Base-by-base conservation (phyloP, 2,329 filamentous ascomycete species). In the Penicillium sp. region DNA sequence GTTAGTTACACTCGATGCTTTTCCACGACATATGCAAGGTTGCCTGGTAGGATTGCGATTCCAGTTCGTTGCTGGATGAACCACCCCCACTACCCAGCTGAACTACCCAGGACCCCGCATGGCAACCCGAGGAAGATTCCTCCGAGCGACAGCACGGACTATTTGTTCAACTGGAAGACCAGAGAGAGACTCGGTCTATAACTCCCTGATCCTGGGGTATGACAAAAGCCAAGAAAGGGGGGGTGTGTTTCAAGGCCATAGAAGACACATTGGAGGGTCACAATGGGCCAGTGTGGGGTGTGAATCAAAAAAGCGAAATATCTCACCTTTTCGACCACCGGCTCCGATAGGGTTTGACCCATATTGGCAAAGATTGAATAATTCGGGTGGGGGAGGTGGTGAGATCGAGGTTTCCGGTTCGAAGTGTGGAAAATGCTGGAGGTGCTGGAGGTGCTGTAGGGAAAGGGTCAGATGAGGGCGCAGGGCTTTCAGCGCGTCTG, bases 321-420 rank as follows among this genome's bases (percentile, higher is more conserved):
- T 54, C 85, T 76, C 85, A 99, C 94, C 93, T 99, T 99, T 77
- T 97, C 94, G 78, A 96, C 90, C 73, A 99, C 93, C 73, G 94
- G 94, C 84, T 99, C 94, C 73, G 93, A 97, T 75, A 99, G 88
- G 79, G 94, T 99, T 84, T 99, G 94, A 86, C 94, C 94, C 94
- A 99, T 99, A 80, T 75, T 83, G 58, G 55, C 61, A 64, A 60
- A 59, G 51, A 59, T 67, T 62, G 64, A 62, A 59, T 62, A 57
- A 60, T 59, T 64, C 53, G 60, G 54, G 54, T n/a, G n/a, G 54
- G 54, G 56, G 60, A 57, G 51, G 41, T 33, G 33, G 33, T 49
- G 58, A 58, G 57, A 49, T 47, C 53, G 54, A 56, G 42, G 59
- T 63, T 62, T 51, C 27, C 40, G 40, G 31, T 29, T 27, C 29